Percentiles rank a stretch among this genome's conserved stretches.
phyloP scores from a whole-genome alignment of 257 asterid genomes.

The Fraxinus pennsylvanica region DNA sequence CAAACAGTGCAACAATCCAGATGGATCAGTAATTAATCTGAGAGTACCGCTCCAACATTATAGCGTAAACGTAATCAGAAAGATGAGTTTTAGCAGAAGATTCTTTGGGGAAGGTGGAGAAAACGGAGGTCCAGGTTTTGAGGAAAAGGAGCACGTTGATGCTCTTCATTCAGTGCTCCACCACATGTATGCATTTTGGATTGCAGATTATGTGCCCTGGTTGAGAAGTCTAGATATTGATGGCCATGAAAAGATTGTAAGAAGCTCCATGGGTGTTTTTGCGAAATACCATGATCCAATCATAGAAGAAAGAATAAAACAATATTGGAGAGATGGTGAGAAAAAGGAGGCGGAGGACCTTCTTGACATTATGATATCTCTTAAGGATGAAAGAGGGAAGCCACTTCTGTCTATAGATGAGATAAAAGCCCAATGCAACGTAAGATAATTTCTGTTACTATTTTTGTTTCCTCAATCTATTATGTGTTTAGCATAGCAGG shows the following conservation, averaged over 20 bases:
- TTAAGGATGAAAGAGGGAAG: neutral
- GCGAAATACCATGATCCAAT: slow-evolving; percentile 17
- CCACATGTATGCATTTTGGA: slow-evolving; percentile 12
- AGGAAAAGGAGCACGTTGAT: slow-evolving; percentile 12
- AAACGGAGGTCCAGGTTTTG: slow-evolving; percentile 3
- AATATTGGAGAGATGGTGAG: slow-evolving; percentile 7
- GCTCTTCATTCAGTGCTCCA: neutral
- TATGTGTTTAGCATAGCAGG: too few species aligned
- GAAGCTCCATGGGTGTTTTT: neutral
- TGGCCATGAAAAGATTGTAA: slow-evolving; percentile 20
- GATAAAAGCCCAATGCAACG: neutral
- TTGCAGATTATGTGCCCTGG: slow-evolving; percentile 13
- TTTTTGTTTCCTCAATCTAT: neutral
- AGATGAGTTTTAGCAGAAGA: slow-evolving; percentile 7
- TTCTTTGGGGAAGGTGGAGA: neutral
- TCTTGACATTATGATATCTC: slow-evolving; percentile 7
- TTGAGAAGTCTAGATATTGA: slow-evolving; percentile 4
- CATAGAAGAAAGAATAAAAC: slow-evolving; percentile 1
- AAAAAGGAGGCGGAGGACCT: neutral
- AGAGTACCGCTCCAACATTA: slow-evolving; percentile 6
- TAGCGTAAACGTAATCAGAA: slow-evolving; percentile 11
- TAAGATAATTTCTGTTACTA: neutral
- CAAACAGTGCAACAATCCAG: neutral
- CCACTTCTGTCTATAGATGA: slow-evolving; percentile 6
- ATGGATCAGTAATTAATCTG: neutral